Evolutionary conservation across 2,329 filamentous ascomycete species (phyloP).

Genomic region (Botrytis medusae): DNA sequence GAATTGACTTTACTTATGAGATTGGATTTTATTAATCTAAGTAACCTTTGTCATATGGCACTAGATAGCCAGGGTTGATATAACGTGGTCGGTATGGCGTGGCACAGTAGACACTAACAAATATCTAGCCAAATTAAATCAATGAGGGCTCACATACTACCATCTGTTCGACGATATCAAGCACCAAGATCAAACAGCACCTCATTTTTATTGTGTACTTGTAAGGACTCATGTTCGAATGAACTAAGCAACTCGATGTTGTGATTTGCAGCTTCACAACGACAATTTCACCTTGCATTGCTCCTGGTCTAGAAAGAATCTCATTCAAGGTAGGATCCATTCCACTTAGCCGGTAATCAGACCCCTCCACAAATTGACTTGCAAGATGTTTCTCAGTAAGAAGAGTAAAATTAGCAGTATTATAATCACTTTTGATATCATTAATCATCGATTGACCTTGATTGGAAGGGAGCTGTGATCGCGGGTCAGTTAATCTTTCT

Average conservation of each 20-base stretch:
- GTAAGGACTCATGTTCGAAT: neutral
- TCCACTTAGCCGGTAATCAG: conserved; percentile 12
- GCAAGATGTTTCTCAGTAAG: conserved; percentile 5
- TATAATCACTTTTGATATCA: neutral
- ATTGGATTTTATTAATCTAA: too few relatives aligned
- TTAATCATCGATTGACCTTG: conserved; percentile 6
- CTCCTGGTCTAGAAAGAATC: conserved; percentile 1
- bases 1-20: too few relatives aligned
- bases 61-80: too few relatives aligned
- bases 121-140: too few relatives aligned
- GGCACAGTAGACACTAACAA: neutral
- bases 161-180: neutral
- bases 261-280: conserved; percentile 15
- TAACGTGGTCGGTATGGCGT: neutral
- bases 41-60: too few relatives aligned
- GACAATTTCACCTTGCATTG: conserved; percentile 5
- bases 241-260: neutral
- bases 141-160: neutral
- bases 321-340: conserved; percentile 11
- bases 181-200: neutral
- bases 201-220: neutral
- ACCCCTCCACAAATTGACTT: conserved; percentile 18
- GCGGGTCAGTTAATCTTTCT: neutral
- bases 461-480: conserved; percentile 7
- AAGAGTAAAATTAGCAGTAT: conserved; percentile 14